phyloP scores from a whole-genome alignment of 108 stramenopile genomes.

The Nitzschia sp. region DNA sequence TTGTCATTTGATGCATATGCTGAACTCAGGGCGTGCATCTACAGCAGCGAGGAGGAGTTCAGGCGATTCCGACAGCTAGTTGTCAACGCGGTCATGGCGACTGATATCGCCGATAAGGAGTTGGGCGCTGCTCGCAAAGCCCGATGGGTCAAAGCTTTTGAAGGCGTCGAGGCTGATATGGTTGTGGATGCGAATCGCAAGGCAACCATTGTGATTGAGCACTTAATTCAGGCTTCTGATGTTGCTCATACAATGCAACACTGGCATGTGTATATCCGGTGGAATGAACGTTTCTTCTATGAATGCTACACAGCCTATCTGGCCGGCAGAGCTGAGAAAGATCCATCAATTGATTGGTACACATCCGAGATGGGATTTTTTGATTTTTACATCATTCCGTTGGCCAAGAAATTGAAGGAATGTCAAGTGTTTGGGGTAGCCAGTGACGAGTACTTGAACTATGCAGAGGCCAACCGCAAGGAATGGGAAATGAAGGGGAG shows the following conservation, averaged over 20 bases:
- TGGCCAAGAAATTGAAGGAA: slow-evolving; percentile 37
- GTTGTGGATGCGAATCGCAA: slow-evolving; percentile 11
- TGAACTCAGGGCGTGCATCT: slow-evolving; percentile 15
- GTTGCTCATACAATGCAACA: slow-evolving; percentile 50
- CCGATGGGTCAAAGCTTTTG: slow-evolving; percentile 2
- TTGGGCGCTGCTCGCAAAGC: not conserved
- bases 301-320: slow-evolving; percentile 31
- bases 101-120: slow-evolving; percentile 30
- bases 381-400: slow-evolving; percentile 39
- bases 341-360: slow-evolving; percentile 32
- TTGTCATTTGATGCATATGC: not conserved
- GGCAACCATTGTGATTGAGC: slow-evolving; percentile 37
- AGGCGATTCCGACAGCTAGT: slow-evolving; percentile 32
- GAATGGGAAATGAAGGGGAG: slow-evolving; percentile 6
- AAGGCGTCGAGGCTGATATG: not conserved
- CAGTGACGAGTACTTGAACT: slow-evolving; percentile 26
- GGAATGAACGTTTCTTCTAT: slow-evolving; percentile 40
- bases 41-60: slow-evolving; percentile 13
- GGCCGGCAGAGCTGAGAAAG: slow-evolving; percentile 23
- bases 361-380: slow-evolving; percentile 35
- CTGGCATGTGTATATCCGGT: slow-evolving; percentile 36
- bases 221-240: slow-evolving; percentile 44
- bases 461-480: slow-evolving; percentile 20
- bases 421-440: slow-evolving; percentile 37
- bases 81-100: slow-evolving; percentile 32